A percentile compares a stretch with the other conserved stretches of the same genome.
These are phyloP conservation scores for Fusarium globosum DNA, from an alignment of 2,329 filamentous ascomycete genomes.

Conservation along the genomic window DNA sequence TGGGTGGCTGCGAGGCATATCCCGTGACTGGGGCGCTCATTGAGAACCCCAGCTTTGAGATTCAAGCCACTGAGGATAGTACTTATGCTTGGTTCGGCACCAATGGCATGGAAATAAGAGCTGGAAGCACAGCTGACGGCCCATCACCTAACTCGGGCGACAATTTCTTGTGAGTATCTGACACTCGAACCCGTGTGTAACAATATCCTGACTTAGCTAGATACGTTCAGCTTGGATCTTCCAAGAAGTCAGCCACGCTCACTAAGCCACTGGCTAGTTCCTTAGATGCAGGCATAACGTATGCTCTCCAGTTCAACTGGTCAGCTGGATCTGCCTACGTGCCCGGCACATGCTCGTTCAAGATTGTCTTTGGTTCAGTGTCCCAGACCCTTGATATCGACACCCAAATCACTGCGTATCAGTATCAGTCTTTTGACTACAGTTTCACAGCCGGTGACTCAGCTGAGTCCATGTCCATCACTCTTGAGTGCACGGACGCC, in stretches of 20 bases:
- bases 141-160: background rate
- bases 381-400: background rate
- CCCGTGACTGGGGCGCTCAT: conserved; percentile 1
- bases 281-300: background rate
- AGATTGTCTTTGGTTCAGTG: background rate
- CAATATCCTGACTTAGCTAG: background rate
- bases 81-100: conserved; percentile 12
- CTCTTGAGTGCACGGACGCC: background rate
- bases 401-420: background rate
- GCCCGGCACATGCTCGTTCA: background rate
- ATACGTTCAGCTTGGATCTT: background rate
- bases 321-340: background rate
- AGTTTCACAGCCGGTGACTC: background rate
- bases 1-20: conserved; percentile 7
- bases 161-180: background rate
- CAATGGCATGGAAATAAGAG: background rate
- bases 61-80: background rate
- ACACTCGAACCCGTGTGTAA: accelerated
- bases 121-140: background rate
- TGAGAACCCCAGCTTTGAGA: conserved; percentile 7
- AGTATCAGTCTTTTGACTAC: background rate
- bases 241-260: background rate
- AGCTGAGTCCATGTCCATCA: background rate
- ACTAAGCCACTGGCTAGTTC: background rate
- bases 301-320: background rate